Base-by-base conservation (phyloP, 495 filamentous ascomycete species). In the Margaritispora aquatica region DNA sequence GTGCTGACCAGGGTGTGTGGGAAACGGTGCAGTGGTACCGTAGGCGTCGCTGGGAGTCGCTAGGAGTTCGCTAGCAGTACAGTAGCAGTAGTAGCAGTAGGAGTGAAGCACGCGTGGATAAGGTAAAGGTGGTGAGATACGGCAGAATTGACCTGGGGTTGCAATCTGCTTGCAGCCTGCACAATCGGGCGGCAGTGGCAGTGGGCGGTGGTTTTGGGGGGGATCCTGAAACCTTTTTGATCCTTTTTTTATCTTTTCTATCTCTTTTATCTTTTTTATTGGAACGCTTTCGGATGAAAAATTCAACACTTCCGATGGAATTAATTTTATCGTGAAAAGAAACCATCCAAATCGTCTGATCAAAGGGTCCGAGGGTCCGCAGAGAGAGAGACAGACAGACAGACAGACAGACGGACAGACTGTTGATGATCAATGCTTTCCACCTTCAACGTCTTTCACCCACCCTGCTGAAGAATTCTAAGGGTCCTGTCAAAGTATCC, bases 281-380 rank as follows among this genome's bases (percentile, higher is more conserved):
- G 55, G 55, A 19, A 54, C 15, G 13, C 55, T 58, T 57, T 57
- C 54, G 36, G 46, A 61, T 0, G 20, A n/a, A n/a, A n/a, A n/a
- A n/a, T n/a, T n/a, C n/a, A n/a, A n/a, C n/a, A n/a, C n/a, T n/a
- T n/a, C n/a, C n/a, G n/a, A n/a, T n/a, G n/a, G n/a, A n/a, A n/a
- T n/a, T n/a, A n/a, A n/a, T n/a, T n/a, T n/a, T n/a, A n/a, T n/a
- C n/a, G n/a, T n/a, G n/a, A n/a, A n/a, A n/a, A n/a, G n/a, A n/a
- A n/a, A n/a, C n/a, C n/a, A n/a, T n/a, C n/a, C n/a, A n/a, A n/a
- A n/a, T n/a, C n/a, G n/a, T n/a, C n/a, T n/a, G n/a, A n/a, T n/a
- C n/a, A n/a, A n/a, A n/a, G n/a, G 29, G 29, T 34, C 29, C 29
- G 29, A 34, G 29, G 29, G 29, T 34, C n/a, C n/a, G n/a, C n/a